Conservation (phyloP, 2,329 filamentous ascomycete genomes). For the Xylaria sp. region DNA sequence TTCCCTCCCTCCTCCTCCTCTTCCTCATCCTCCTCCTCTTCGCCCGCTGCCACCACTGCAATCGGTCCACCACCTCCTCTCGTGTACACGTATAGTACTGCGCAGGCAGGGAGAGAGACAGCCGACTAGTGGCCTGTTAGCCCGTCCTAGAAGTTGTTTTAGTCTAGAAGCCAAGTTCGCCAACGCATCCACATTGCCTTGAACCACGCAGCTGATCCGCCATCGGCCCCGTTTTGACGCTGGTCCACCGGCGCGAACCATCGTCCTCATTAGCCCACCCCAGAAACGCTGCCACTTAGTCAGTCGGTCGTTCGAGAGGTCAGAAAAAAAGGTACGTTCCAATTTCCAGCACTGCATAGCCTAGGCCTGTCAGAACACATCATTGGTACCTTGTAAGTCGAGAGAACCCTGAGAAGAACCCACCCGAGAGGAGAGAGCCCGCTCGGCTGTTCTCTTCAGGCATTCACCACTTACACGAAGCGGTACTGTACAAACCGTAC, state of each 20-base stretch:
- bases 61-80: not conserved
- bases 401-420: not conserved
- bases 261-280: constrained; percentile 26
- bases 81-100: constrained; percentile 7
- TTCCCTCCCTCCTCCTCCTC: constrained; percentile 4
- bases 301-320: constrained; percentile 15
- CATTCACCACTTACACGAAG: not conserved
- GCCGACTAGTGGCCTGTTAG: constrained; percentile 32
- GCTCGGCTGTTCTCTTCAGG: not conserved
- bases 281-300: constrained; percentile 29
- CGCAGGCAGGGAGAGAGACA: constrained; percentile 12
- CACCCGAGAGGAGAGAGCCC: not conserved
- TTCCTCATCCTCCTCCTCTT: not conserved
- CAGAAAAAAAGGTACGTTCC: not conserved
- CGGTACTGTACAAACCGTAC: not conserved
- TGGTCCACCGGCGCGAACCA: constrained; percentile 31
- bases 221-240: constrained; percentile 30
- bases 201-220: constrained; percentile 34
- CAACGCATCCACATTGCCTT: constrained; percentile 27
- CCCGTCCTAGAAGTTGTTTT: constrained; percentile 30
- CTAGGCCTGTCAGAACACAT: not conserved
- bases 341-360: not conserved
- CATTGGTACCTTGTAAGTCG: not conserved
- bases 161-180: constrained; percentile 27
- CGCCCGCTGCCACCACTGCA: constrained; percentile 15